Base-by-base conservation (phyloP, 768 basidiomycete genomes). In the Pisolithus marmoratus region DNA sequence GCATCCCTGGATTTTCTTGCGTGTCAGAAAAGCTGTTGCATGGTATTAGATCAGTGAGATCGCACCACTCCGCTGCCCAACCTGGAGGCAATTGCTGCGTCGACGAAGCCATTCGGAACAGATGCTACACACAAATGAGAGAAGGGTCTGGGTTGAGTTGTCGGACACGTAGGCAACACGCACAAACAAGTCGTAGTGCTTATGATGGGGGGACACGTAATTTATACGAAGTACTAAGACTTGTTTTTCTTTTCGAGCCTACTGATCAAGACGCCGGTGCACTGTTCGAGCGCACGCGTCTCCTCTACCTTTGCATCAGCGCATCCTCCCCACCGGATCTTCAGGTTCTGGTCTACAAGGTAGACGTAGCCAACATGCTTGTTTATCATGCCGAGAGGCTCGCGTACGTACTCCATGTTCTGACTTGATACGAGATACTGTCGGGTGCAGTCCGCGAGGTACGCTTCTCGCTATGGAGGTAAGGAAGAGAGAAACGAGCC, bases 1-100 rank as follows among this genome's bases (percentile, higher is more conserved):
- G 75, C 72, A 68, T 94, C 90, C 93, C 92, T 94, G 64, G 40
- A 54, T 54, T 49, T 50, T 56, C 61, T 53, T 66, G 50, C n/a
- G n/a, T 49, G 57, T 54, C 47, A n/a, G 37, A 6, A 15, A 29
- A 37, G n/a, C 6, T 6, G 14, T 34, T 22, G 11, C 17, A 37
- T 1, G 7, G 15, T 1, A 34, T 34, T 14, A 14, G 2, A n/a
- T 52, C 38, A 2, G 42, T 36, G 44, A 1, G 17, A 48, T 69
- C 75, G 58, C 65, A 91, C 94, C 94, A 96, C 78, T 94, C 87
- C 65, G 91, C 89, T 57, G 80, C 76, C 94, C 94, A 96, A 38
- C 94, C 94, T 57, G 86, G 87, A 54, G 94, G 94, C 36, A 96
- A 71, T 67, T 90, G 83, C 63, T 83, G 79, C n/a, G 68, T 60